Evolutionary conservation across 2,329 filamentous ascomycete species (phyloP).

Genomic region (Cladophialophora carrionii): DNA sequence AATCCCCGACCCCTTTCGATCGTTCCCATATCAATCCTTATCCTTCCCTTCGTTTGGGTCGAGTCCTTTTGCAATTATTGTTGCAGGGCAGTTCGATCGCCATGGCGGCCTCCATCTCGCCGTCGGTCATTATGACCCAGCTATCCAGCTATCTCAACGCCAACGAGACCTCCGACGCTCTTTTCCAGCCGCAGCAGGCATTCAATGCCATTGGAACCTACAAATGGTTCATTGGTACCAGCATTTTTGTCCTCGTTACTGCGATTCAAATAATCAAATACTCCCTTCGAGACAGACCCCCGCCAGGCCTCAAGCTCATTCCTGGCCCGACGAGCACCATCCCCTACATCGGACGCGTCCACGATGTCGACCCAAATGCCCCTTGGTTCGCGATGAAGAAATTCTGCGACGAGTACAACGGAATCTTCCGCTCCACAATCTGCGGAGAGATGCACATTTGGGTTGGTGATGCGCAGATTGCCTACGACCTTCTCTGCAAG

Average conservation of each 20-base stretch:
- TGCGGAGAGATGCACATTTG: constrained; percentile 41
- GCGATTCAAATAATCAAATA: constrained; percentile 48
- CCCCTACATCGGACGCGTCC: constrained; percentile 39
- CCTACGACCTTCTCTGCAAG: constrained; percentile 39
- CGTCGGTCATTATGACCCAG: constrained; percentile 41
- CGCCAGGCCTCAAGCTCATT: constrained; percentile 38
- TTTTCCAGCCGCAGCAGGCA: constrained; percentile 37
- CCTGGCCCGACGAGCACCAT: constrained; percentile 38
- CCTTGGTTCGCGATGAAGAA: constrained; percentile 40
- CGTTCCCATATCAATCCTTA: constrained; percentile 16
- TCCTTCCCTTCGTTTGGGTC: constrained; percentile 24
- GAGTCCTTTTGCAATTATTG: constrained; percentile 22
- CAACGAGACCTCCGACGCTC: constrained; percentile 36
- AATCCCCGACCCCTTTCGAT: constrained; percentile 19
- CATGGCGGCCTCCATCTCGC: constrained; percentile 40
- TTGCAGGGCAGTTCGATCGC: constrained; percentile 20
- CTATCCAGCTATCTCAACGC: constrained; percentile 35
- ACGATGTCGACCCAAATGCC: constrained; percentile 39
- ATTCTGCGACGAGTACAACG: constrained; percentile 37
- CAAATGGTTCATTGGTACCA: constrained; percentile 40
- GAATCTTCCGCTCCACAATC: constrained; percentile 39
- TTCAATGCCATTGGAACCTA: constrained; percentile 37
- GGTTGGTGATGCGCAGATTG: constrained; percentile 37
- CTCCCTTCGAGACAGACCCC: constrained; percentile 36
- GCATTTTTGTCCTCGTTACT: constrained; percentile 37